Evolutionary conservation across 768 basidiomycete species (phyloP), one percentile per base, ranked within the genome.

Genomic region (Boletus reticulatus): DNA sequence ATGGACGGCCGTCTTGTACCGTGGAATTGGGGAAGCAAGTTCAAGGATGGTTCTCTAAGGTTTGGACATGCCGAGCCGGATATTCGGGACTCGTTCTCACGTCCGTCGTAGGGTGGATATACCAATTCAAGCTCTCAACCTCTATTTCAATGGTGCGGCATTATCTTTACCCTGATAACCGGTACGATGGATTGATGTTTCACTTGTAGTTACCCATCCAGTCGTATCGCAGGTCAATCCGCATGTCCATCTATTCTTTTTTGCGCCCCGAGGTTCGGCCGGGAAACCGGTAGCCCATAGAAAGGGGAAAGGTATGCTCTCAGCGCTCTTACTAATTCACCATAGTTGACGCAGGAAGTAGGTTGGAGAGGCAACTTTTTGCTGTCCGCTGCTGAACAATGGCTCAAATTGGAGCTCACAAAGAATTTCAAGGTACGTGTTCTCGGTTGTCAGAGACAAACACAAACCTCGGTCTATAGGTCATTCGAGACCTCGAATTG

Each of bases 351-450:
- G n/a, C 43, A 36, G 24, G 43, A 10, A 4, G 17, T 38, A 85
- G 91, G 95, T 2, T 98, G 96, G 97, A 77, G 96, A 67, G 97
- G 95, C 46, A 97, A 97, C 46, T 98, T 94, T 69, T 64, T 98
- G 19, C 74, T 98, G 11, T 94, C 92, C 3, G 94, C 94, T 1
- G 88, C 89, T 4, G 94, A 98, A 69, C 94, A 96, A 62, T 94
- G 91, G 84, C 78, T 97, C 57, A 98, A 98, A 69, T 83, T 97
- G 42, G 96, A 98, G 67, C 76, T 99, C 13, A 91, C 93, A 5
- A 98, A 98, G 78, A 97, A 98, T 67, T 95, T 96, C 80, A 94
- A 92, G 75, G 91, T 77, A 17, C 43, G 5, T 13, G 6, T 19
- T 19, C 22, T 53, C 24, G 5, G 17, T 34, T 42, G 17, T 14